These are phyloP conservation scores for Globisporangium irregulare DNA, from an alignment of 352 stramenopile species.

Conservation along the genomic window DNA sequence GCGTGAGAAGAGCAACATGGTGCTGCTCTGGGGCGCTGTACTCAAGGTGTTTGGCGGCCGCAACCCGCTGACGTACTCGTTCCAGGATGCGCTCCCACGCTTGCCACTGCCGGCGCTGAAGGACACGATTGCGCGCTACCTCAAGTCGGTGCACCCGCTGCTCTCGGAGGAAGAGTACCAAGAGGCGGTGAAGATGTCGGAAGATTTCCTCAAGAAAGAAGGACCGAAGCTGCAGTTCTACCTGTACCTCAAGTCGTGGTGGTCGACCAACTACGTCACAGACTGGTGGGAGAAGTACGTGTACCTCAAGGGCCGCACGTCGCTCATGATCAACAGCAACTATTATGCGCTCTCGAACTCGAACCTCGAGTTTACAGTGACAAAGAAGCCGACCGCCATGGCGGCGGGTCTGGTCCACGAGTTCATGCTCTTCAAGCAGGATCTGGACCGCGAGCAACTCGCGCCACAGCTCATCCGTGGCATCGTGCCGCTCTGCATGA, in stretches of 20 bases:
- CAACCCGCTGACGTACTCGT: conserved; percentile 87
- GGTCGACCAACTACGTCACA: conserved; percentile 87
- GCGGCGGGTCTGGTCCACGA: conserved; percentile 69
- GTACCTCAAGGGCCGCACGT: conserved; percentile 84
- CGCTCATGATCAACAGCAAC: conserved; percentile 92
- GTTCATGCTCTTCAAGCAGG: conserved; percentile 87
- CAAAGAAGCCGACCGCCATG: conserved; percentile 58
- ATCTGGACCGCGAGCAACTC: conserved; percentile 81
- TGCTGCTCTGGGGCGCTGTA: conserved; percentile 69
- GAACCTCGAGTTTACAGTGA: conserved; percentile 61
- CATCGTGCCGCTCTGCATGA: conserved; percentile 89
- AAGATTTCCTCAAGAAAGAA: conserved; percentile 86
- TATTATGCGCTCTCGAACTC: conserved; percentile 84
- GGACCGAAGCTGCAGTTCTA: conserved; percentile 90
- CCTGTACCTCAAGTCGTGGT: conserved; percentile 89
- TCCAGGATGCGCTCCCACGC: conserved; percentile 89
- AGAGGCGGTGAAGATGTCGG: conserved; percentile 77
- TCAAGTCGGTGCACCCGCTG: conserved; percentile 92
- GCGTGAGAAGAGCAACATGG: conserved; percentile 59
- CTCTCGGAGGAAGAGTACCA: conserved; percentile 86
- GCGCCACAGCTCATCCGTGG: conserved; percentile 78
- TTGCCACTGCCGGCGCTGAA: conserved; percentile 92
- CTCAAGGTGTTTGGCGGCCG: conserved; percentile 82
- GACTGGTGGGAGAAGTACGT: conserved; percentile 92
- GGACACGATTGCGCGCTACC: conserved; percentile 90